Evolutionary conservation across 2,329 filamentous ascomycete species (phyloP).

Genomic region (Pyrenophora teres): DNA sequence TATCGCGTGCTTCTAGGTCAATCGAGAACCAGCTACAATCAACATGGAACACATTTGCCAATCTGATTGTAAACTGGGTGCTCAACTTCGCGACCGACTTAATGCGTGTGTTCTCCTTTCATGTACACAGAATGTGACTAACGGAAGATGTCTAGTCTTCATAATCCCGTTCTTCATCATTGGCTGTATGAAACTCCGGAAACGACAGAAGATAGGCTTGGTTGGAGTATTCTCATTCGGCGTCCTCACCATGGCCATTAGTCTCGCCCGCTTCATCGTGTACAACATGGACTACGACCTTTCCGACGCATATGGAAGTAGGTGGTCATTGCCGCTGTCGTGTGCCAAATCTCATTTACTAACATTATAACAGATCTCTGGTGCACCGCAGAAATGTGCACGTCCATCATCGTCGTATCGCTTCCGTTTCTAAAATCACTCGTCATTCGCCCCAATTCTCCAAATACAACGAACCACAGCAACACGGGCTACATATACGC

Average conservation of each 20-base stretch:
- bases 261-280: slow-evolving; percentile 26
- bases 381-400: slow-evolving; percentile 32
- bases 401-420: slow-evolving; percentile 26
- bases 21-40: slow-evolving; percentile 26
- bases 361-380: slow-evolving; percentile 21
- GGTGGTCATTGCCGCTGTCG: neutral
- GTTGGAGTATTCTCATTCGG: slow-evolving; percentile 29
- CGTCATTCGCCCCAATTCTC: slow-evolving; percentile 13
- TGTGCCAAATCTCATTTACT: neutral
- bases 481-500: slow-evolving; percentile 18
- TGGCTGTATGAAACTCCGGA: slow-evolving; percentile 27
- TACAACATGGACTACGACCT: slow-evolving; percentile 25
- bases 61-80: slow-evolving; percentile 19
- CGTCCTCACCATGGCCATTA: slow-evolving; percentile 28
- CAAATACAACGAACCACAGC: slow-evolving; percentile 16
- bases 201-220: slow-evolving; percentile 28
- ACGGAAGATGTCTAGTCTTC: slow-evolving; percentile 16
- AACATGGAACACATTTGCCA: slow-evolving; percentile 24
- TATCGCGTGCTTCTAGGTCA: slow-evolving; percentile 2
- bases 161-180: slow-evolving; percentile 29
- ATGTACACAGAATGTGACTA: neutral
- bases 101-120: slow-evolving; percentile 9
- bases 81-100: slow-evolving; percentile 29
- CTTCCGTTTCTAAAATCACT: slow-evolving; percentile 26
- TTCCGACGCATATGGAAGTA: slow-evolving; percentile 27